Evolutionary conservation across 75 land plant genomes (phyloP).

Genomic region (Pinus tabuliformis): DNA sequence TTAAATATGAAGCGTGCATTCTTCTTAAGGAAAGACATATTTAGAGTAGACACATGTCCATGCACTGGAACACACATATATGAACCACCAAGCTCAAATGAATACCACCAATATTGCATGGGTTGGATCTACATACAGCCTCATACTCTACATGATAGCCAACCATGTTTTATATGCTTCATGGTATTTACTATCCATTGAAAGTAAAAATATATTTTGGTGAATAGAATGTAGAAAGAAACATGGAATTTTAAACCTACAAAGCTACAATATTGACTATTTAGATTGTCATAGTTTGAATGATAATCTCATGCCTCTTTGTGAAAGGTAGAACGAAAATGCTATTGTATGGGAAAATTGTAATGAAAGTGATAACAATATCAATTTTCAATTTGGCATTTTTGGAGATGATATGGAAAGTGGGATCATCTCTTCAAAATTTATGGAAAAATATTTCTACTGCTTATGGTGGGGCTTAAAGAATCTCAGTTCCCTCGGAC

Average conservation of each 20-base stretch:
- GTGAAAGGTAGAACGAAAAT: constrained; percentile 29
- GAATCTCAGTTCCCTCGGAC: constrained; percentile 83
- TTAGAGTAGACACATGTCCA: too few relatives aligned
- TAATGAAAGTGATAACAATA: constrained; percentile 12
- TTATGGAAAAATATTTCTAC: constrained; percentile 63
- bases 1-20: too few relatives aligned
- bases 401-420: constrained; percentile 44
- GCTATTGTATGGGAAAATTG: constrained; percentile 35
- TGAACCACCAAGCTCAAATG: too few relatives aligned
- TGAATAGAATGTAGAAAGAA: constrained; percentile 40
- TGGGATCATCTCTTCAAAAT: constrained; percentile 35
- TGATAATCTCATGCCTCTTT: neutral
- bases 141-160: constrained; percentile 70
- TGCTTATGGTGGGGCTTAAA: too few relatives aligned
- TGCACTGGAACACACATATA: too few relatives aligned
- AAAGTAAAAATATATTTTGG: constrained; percentile 68
- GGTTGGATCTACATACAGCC: constrained; percentile 87
- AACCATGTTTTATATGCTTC: constrained; percentile 85
- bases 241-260: neutral
- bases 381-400: constrained; percentile 51
- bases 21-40: too few relatives aligned
- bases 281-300: constrained; percentile 36
- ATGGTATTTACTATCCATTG: constrained; percentile 69
- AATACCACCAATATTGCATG: constrained; percentile 82
- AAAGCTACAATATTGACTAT: constrained; percentile 14